These are phyloP conservation scores for Clitoria ternatea DNA, from an alignment of 306 rosid genomes.

Conservation along the genomic window DNA sequence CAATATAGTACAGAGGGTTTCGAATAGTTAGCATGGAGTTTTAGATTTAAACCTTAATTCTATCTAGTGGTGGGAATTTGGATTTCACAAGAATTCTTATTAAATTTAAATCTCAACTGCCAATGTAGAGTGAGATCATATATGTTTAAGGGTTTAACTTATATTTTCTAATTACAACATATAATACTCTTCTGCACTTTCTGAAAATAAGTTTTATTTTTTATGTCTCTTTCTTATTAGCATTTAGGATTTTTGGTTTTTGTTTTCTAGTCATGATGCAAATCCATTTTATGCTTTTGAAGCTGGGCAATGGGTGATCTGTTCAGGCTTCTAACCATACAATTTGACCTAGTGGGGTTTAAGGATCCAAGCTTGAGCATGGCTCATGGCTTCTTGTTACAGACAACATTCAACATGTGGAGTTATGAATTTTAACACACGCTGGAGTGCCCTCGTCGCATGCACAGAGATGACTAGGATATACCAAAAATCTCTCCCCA, in stretches of 20 bases:
- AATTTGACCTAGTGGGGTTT: constrained; percentile 18
- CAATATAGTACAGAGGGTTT: too few relatives aligned
- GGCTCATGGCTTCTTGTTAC: constrained; percentile 30
- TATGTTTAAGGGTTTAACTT: too few relatives aligned
- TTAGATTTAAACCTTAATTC: too few relatives aligned
- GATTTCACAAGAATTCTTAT: too few relatives aligned
- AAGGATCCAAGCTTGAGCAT: constrained; percentile 22
- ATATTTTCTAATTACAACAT: not conserved
- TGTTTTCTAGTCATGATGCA: not conserved
- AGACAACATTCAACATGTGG: constrained; percentile 22
- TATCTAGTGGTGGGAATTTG: too few relatives aligned
- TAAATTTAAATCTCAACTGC: too few relatives aligned
- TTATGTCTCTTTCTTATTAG: not conserved
- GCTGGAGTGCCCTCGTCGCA: constrained; percentile 19
- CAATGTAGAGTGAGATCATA: too few relatives aligned
- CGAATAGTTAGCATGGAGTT: too few relatives aligned
- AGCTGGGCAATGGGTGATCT: constrained; percentile 10
- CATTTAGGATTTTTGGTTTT: not conserved
- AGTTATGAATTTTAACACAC: constrained; percentile 24
- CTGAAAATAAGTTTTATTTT: not conserved
- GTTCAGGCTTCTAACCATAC: constrained; percentile 15
- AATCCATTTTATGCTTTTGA: constrained; percentile 4
- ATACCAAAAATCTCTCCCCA: not conserved
- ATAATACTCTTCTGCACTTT: not conserved
- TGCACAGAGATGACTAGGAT: constrained; percentile 27